Percentiles rank a stretch among this genome's conserved stretches.
These are phyloP conservation scores for Teratosphaeriaceae sp. DNA, from an alignment of 2,329 filamentous ascomycete species.

Conservation along the genomic window DNA sequence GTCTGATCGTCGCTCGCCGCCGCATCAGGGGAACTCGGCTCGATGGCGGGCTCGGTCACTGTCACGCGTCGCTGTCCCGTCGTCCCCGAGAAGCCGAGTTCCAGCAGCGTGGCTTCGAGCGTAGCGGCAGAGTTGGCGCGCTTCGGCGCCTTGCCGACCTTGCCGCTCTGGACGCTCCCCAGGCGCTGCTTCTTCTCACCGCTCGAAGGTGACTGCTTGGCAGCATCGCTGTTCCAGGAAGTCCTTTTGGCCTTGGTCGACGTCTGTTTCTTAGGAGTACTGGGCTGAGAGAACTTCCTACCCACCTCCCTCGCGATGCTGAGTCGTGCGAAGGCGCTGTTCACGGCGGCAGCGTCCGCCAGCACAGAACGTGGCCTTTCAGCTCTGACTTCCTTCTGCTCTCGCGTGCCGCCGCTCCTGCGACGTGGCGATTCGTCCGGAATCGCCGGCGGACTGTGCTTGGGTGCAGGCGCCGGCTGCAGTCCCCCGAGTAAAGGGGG, in stretches of 20 bases:
- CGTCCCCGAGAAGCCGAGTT: slow-evolving; percentile 2
- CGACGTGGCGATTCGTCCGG: slow-evolving; percentile 13
- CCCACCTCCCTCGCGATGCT: background rate
- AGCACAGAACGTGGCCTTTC: background rate
- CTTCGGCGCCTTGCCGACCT: slow-evolving; percentile 7
- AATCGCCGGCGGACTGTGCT: slow-evolving; percentile 12
- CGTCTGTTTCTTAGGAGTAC: background rate
- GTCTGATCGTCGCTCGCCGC: background rate
- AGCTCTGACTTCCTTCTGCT: background rate
- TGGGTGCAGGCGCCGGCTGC: background rate
- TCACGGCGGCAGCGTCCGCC: background rate
- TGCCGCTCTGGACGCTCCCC: slow-evolving; percentile 4
- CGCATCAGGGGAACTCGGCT: background rate
- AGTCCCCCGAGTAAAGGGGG: slow-evolving; percentile 4
- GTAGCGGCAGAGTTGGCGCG: slow-evolving; percentile 5
- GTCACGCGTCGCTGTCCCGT: background rate
- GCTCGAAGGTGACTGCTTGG: background rate
- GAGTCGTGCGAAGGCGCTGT: background rate
- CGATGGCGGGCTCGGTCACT: background rate
- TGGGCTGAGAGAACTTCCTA: too few relatives aligned
- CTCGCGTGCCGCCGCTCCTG: background rate
- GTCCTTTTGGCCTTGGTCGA: background rate
- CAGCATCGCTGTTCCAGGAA: background rate
- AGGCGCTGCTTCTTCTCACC: background rate
- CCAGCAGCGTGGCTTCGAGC: slow-evolving; percentile 6